phyloP scores from a whole-genome alignment of 2,329 filamentous ascomycete genomes.

The Penicillium brevicompactum region DNA sequence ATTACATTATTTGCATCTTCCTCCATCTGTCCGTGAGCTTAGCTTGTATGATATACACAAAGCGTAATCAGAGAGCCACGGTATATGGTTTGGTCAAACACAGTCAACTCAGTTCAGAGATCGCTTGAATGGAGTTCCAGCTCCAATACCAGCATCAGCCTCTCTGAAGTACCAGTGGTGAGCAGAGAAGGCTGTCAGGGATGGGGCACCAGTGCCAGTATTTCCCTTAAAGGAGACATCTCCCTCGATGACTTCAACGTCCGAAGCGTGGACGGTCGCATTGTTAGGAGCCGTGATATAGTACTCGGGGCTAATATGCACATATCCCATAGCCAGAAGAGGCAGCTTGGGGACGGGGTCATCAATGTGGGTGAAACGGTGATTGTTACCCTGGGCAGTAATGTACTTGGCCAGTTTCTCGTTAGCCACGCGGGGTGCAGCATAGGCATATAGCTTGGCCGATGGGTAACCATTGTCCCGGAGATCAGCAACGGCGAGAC shows the following conservation, averaged over 20 bases:
- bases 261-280: conserved; percentile 17
- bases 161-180: conserved; percentile 31
- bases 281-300: conserved; percentile 52
- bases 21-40: too few relatives aligned
- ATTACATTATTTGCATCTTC: too few relatives aligned
- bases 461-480: conserved; percentile 50
- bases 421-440: conserved; percentile 68
- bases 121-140: conserved; percentile 17
- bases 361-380: conserved; percentile 66
- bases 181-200: conserved; percentile 15
- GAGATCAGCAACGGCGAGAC: conserved; percentile 60
- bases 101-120: background rate
- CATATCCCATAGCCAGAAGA: conserved; percentile 61
- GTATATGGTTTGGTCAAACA: background rate
- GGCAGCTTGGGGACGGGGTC: conserved; percentile 72
- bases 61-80: background rate
- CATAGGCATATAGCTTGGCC: conserved; percentile 66
- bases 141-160: conserved; percentile 21
- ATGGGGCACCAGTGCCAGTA: conserved; percentile 25
- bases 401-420: conserved; percentile 57
- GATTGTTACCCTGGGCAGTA: conserved; percentile 55
- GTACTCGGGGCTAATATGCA: conserved; percentile 71
- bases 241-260: conserved; percentile 26
- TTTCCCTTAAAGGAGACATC: conserved; percentile 28
- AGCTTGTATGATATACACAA: background rate